Evolutionary conservation across 2,329 filamentous ascomycete species (phyloP).

Genomic region (Truncatella angustata): DNA sequence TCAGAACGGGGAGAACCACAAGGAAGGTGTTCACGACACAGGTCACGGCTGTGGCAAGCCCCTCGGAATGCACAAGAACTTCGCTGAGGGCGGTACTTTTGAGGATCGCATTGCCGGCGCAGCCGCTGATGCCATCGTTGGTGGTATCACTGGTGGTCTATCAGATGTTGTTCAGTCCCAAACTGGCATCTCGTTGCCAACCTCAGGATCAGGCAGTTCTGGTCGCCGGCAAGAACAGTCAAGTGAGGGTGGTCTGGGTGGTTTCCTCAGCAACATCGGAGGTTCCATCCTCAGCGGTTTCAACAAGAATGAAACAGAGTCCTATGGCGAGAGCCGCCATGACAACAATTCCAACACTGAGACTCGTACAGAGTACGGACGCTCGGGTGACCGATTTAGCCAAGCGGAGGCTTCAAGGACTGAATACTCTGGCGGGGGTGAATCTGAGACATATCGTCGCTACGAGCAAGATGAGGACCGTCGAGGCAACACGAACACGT

Average conservation of each 20-base stretch:
- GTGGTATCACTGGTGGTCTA: constrained; percentile 54
- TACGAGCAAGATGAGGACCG: constrained; percentile 55
- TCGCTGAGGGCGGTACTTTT: constrained; percentile 43
- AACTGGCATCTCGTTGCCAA: constrained; percentile 32
- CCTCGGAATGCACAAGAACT: constrained; percentile 72
- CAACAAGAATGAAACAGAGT: constrained; percentile 52
- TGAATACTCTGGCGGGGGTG: constrained; percentile 55
- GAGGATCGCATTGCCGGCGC: constrained; percentile 57
- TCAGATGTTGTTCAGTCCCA: constrained; percentile 45
- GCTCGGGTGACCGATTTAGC: constrained; percentile 54
- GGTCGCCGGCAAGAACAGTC: constrained; percentile 39
- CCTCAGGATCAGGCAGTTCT: constrained; percentile 11
- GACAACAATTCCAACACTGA: constrained; percentile 60
- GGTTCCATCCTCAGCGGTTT: constrained; percentile 65
- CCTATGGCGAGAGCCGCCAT: constrained; percentile 50
- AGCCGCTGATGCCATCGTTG: constrained; percentile 56
- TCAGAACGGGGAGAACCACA: constrained; percentile 76
- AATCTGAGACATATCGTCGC: constrained; percentile 58
- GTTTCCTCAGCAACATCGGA: constrained; percentile 68
- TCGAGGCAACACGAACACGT: constrained; percentile 40
- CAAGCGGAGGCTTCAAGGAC: constrained; percentile 61
- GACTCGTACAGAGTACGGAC: constrained; percentile 61
- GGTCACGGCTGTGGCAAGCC: constrained; percentile 82
- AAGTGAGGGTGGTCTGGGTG: constrained; percentile 62
- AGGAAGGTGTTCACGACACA: constrained; percentile 76